Evolutionary conservation across 1,284 basidiomycete genomes (phyloP).

Genomic region (Trichosporon ovoides): DNA sequence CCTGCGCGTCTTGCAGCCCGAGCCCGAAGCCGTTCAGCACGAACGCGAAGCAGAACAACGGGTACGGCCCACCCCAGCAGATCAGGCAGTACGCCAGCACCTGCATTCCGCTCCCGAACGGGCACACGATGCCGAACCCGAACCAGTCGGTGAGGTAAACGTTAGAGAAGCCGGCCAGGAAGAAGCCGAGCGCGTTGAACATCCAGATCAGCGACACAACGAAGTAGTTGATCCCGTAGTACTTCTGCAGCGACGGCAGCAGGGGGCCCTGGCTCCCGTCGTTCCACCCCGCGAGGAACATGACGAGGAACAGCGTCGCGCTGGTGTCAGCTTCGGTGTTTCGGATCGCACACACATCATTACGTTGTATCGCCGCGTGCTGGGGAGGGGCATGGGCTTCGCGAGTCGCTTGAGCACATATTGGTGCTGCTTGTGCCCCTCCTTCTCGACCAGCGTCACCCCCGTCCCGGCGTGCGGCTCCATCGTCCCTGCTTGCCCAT

Average conservation of each 20-base stretch:
- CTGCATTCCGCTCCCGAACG: slow-evolving; percentile 39
- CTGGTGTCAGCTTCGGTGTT: slow-evolving; percentile 17
- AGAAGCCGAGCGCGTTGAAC: slow-evolving; percentile 55
- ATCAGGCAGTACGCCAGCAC: slow-evolving; percentile 56
- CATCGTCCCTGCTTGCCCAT: not conserved
- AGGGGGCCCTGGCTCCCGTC: slow-evolving; percentile 60
- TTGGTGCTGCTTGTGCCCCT: slow-evolving; percentile 10
- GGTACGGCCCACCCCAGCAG: slow-evolving; percentile 61
- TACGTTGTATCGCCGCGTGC: slow-evolving; percentile 7
- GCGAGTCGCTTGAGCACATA: slow-evolving; percentile 27
- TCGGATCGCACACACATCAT: slow-evolving; percentile 33
- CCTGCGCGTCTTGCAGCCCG: slow-evolving; percentile 52
- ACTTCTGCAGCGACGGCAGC: slow-evolving; percentile 56
- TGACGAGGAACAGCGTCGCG: slow-evolving; percentile 32
- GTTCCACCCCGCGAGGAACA: slow-evolving; percentile 57
- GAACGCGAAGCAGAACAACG: slow-evolving; percentile 60
- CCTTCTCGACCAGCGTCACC: not conserved
- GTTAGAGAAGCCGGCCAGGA: slow-evolving; percentile 53
- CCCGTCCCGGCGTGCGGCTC: not conserved
- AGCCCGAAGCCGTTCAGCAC: slow-evolving; percentile 60
- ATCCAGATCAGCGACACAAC: slow-evolving; percentile 59
- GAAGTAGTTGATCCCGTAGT: slow-evolving; percentile 50
- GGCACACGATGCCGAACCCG: slow-evolving; percentile 55
- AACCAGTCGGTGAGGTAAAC: slow-evolving; percentile 54
- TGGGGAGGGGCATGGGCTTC: slow-evolving; percentile 26